Base-by-base conservation (phyloP, 495 filamentous ascomycete species). In the Xanthoparmelia taractica region DNA sequence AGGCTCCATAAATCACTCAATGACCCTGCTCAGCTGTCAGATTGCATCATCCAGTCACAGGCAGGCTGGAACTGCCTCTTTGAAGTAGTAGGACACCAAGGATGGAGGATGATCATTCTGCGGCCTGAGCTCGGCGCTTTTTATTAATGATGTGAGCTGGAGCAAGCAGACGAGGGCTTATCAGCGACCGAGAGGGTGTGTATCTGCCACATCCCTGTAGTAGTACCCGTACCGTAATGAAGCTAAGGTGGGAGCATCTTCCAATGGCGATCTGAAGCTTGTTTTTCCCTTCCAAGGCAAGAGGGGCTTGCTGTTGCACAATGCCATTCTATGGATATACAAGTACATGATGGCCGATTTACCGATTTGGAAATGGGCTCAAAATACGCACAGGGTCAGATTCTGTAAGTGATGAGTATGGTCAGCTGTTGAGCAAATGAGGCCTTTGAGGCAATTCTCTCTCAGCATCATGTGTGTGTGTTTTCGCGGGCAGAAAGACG, bases 81-180 rank as follows among this genome's bases (percentile, higher is more conserved):
- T 6, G 36, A 25, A 5, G 8, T 1, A 47, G 33, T 23, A n/a
- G 47, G 4, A 47, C 1, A 4, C 2, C 20, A 1, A 10, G n/a
- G 41, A 25, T 40, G 23, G 29, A n/a, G 18, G 1, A 33, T 17
- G 60, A 41, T 57, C 60, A 23, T 38, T 23, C 18, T 17, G 25
- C 52, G 60, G 38, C 55, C 60, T 45, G 25, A 56, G 50, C 60
- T 59, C 61, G 55, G 61, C 43, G 54, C 54, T 63, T 63, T 52
- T 52, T 29, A n/a, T 50, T 38, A 23, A 57, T 25, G 38, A 15
- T 18, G n/a, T 41, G 54, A 33, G 47, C 23, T 18, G 2, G 13
- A 10, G 13, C 2, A 18, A 55, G 34, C 13, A 20, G 27, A 10
- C 23, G 18, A 47, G 23, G n/a, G 20, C 60, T 63, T 63, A 63